Percentiles rank a stretch among this genome's conserved stretches.
These are phyloP conservation scores for Fraxinus ornus DNA, from an alignment of 305 asterid species.

Conservation along the genomic window DNA sequence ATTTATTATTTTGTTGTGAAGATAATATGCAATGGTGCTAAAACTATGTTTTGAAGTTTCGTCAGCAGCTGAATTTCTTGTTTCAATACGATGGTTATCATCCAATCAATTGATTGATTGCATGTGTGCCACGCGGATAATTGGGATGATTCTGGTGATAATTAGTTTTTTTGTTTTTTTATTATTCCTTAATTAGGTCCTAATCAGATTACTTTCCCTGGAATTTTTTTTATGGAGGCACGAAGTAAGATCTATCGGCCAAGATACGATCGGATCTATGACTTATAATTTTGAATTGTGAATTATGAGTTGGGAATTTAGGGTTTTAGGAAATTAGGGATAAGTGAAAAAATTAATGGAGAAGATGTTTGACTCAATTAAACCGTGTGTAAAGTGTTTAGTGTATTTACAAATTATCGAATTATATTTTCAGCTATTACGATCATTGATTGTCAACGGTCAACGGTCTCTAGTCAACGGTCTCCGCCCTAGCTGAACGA, in stretches of 20 bases:
- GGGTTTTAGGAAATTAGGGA: no score
- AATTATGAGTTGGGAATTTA: no score
- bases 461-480: no score
- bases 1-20: neutral
- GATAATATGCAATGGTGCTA: neutral
- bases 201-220: slow-evolving; percentile 24
- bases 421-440: no score
- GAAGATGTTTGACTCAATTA: no score
- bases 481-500: no score
- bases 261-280: slow-evolving; percentile 27
- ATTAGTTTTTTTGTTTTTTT: slow-evolving; percentile 1
- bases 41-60: neutral
- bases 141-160: neutral
- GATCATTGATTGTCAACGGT: no score
- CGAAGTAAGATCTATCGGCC: slow-evolving; percentile 40
- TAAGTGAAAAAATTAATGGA: no score
- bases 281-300: no score
- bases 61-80: neutral
- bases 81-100: neutral
- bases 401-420: no score
- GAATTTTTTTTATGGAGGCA: slow-evolving; percentile 48
- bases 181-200: slow-evolving; percentile 12
- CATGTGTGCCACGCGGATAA: neutral
- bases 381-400: no score
- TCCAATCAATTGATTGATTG: no score